Evolutionary conservation across 2,329 filamentous ascomycete genomes (phyloP), one percentile per base, ranked within the genome.

Genomic region (Alternaria angustiovoidea): DNA sequence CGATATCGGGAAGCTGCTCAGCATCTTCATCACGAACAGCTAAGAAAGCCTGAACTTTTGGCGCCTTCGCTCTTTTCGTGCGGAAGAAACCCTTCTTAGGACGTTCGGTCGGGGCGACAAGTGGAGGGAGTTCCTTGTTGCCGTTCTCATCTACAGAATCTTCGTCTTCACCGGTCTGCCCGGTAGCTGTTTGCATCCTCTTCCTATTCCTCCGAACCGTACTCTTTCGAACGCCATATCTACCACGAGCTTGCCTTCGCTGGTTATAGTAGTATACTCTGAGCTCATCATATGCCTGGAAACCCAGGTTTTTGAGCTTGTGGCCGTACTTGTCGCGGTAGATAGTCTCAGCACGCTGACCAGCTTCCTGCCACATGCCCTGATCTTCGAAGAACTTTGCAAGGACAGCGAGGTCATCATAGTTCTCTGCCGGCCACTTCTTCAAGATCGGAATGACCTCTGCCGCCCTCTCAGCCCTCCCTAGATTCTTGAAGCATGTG

Each of bases 381-480:
- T 88, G 64, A 62, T 76, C 74, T 75, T 96, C 92, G 72, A 96
- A 97, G 77, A 97, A 87, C 70, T 91, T 93, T 12, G 92, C 92
- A 9, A 97, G 83, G 69, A 92, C 88, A 30, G 91, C 88, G 39
- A 92, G 89, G 39, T 92, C 91, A 63, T 93, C 89, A 48, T 94
- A 88, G 59, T 90, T 89, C 41, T 87, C 83, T 44, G 88, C 82
- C 63, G 96, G 91, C 60, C 88, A 85, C 52, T 92, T 87, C 38
- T 93, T 88, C 11, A 94, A 88, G 2, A 87, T 87, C 24, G 92
- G 85, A 69, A 94, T 95, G 72, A 88, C 91, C 64, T 91, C 88
- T 71, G 94, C 90, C 0, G 94, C 93, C 38, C 90, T 87, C 32
- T 87, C 83, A 20, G 87, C 83, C 55, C 90, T 84, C 7, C 85